Base-by-base conservation (phyloP, 2,329 filamentous ascomycete genomes). In the Penicillium sp. region DNA sequence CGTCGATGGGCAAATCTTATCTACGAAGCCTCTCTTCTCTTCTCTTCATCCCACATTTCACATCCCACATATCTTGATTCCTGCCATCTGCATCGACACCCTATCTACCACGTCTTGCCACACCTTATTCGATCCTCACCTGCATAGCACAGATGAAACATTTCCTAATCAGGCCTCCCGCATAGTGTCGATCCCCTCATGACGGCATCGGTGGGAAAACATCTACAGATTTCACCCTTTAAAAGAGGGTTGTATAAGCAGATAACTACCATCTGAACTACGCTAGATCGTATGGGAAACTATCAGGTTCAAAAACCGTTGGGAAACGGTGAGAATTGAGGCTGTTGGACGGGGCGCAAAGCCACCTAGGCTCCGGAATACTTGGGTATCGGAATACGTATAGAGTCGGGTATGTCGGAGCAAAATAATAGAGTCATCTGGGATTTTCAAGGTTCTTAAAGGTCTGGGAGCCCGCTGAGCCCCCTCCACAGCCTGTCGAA, bases 161-260 rank as follows among this genome's bases (percentile, higher is more conserved):
- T 40, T 49, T 34, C 64, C 59, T 32, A 43, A 60, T 65, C 59
- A 24, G 59, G 56, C 58, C 55, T 57, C 47, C 40, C 64, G 59
- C 65, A 66, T 66, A 49, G 21, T 45, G 38, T 47, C 52, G 50
- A 40, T 53, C 47, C 48, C 49, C 52, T 40, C 40, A 71, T 71
- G 61, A 64, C 64, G 58, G 44, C 61, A 61, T 62, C 49, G n/a
- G 61, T n/a, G 16, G 13, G 5, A 36, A 34, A 14, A 11, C 31
- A 27, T 27, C 34, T n/a, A n/a, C 13, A 14, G 4, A 36, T 36
- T n/a, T 6, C 5, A n/a, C 34, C n/a, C 34, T n/a, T 5, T 3
- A 16, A n/a, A n/a, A 36, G 4, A 36, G n/a, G 24, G 24, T 27
- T 27, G 2, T 27, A 27, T 27, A 14, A 34, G 31, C 13, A 34